A percentile compares a stretch with the other conserved stretches of the same genome.
Conservation (phyloP, 2,329 filamentous ascomycete genomes). For the Pseudogymnoascus sp. region DNA sequence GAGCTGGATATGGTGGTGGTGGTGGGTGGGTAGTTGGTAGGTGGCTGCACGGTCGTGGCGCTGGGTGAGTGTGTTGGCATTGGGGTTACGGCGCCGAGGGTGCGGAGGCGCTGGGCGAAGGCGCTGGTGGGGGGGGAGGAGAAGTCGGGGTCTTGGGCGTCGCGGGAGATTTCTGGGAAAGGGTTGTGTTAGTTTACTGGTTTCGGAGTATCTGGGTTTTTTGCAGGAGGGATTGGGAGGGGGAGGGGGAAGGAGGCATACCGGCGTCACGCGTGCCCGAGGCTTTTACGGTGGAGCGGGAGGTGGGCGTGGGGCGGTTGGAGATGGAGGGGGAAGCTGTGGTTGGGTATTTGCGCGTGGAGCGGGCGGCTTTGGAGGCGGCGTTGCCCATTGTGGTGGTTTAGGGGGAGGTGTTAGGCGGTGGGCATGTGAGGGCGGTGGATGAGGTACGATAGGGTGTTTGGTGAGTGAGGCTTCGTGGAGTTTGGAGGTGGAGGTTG, state of each 20-base stretch:
- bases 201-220: too few species aligned
- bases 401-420: not conserved
- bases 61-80: not conserved
- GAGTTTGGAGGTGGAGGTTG: not conserved
- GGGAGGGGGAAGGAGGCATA: not conserved
- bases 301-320: not conserved
- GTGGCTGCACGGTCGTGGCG: not conserved
- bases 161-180: not conserved
- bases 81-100: not conserved
- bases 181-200: not conserved
- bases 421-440: not conserved
- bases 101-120: not conserved
- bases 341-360: not conserved
- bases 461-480: not conserved
- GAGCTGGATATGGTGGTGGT: not conserved
- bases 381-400: not conserved
- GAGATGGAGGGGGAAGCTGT: not conserved
- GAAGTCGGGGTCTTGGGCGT: slow-evolving; percentile 7
- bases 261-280: not conserved
- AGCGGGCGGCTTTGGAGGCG: slow-evolving; percentile 1
- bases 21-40: not conserved
- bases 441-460: not conserved
- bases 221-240: not conserved
- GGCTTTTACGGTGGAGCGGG: not conserved
- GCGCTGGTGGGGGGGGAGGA: not conserved